These are phyloP conservation scores for Neurospora africana DNA, from an alignment of 495 filamentous ascomycete species.

Conservation along the genomic window DNA sequence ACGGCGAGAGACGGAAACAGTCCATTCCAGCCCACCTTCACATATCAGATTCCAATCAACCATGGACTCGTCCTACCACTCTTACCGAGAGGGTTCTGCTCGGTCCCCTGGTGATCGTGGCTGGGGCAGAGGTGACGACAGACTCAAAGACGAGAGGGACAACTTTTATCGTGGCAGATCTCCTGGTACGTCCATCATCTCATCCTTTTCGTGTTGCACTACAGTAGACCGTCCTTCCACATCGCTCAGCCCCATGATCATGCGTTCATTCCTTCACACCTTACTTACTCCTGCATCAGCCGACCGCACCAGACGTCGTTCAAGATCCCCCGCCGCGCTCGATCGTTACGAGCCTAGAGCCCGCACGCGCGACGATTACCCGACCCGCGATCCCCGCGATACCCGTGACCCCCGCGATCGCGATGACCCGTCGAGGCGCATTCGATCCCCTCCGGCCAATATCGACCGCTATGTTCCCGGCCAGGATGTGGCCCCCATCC, in stretches of 20 bases:
- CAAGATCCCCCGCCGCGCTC: conserved; percentile 60
- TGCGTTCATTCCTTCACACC: neutral
- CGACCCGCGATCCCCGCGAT: conserved; percentile 3
- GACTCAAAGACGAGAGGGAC: conserved; percentile 40
- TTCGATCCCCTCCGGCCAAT: conserved; percentile 50
- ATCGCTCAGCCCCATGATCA: neutral
- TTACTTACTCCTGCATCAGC: conserved; percentile 18
- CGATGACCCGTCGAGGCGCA: conserved; percentile 45
- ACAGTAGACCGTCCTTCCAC: neutral
- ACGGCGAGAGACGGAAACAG: neutral
- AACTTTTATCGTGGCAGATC: conserved; percentile 46
- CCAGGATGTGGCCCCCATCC: conserved; percentile 49
- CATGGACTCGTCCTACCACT: conserved; percentile 34
- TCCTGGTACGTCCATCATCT: conserved; percentile 36
- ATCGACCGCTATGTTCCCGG: conserved; percentile 97
- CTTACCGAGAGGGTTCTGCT: conserved; percentile 31
- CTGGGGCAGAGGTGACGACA: conserved; percentile 42
- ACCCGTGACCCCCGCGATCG: conserved; percentile 20
- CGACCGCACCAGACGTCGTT: conserved; percentile 46
- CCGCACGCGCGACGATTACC: conserved; percentile 59
- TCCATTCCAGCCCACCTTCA: conserved; percentile 1
- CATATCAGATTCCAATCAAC: conserved; percentile 3
- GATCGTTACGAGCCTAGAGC: conserved; percentile 62
- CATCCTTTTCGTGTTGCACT: conserved; percentile 3
- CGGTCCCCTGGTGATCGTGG: conserved; percentile 41